Percentiles rank a stretch among this genome's conserved stretches.
These are phyloP conservation scores for Puccinia novopanici DNA, from an alignment of 1,284 basidiomycete genomes.

Conservation along the genomic window DNA sequence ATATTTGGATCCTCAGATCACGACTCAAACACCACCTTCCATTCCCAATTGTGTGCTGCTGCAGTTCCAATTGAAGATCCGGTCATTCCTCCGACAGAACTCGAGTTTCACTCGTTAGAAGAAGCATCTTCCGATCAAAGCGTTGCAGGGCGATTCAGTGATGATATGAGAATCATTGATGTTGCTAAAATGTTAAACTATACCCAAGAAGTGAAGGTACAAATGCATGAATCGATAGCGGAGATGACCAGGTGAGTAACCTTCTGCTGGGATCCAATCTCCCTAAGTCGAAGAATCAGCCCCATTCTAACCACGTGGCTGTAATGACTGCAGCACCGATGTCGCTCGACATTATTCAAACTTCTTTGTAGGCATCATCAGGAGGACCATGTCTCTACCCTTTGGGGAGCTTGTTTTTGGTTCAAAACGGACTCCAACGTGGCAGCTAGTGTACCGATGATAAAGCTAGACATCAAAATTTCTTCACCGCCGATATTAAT, in stretches of 20 bases:
- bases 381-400: constrained; percentile 53
- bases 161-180: constrained; percentile 51
- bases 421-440: constrained; percentile 38
- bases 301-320: neutral
- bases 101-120: constrained; percentile 29
- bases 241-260: constrained; percentile 37
- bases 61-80: constrained; percentile 37
- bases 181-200: constrained; percentile 50
- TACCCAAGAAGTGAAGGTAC: constrained; percentile 42
- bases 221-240: constrained; percentile 41
- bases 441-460: constrained; percentile 49
- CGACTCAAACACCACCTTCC: constrained; percentile 17
- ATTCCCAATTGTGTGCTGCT: constrained; percentile 35
- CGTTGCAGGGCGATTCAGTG: constrained; percentile 46
- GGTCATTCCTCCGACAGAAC: constrained; percentile 31
- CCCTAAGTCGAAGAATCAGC: neutral
- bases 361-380: constrained; percentile 53
- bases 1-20: constrained; percentile 37
- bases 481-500: constrained; percentile 70
- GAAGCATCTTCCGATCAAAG: constrained; percentile 31
- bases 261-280: no score
- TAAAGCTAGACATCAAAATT: constrained; percentile 75
- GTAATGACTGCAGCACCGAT: constrained; percentile 23
- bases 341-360: constrained; percentile 50
- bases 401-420: constrained; percentile 52